phyloP scores from a whole-genome alignment of 352 stramenopile genomes.

The Pythium vanterpoolii region DNA sequence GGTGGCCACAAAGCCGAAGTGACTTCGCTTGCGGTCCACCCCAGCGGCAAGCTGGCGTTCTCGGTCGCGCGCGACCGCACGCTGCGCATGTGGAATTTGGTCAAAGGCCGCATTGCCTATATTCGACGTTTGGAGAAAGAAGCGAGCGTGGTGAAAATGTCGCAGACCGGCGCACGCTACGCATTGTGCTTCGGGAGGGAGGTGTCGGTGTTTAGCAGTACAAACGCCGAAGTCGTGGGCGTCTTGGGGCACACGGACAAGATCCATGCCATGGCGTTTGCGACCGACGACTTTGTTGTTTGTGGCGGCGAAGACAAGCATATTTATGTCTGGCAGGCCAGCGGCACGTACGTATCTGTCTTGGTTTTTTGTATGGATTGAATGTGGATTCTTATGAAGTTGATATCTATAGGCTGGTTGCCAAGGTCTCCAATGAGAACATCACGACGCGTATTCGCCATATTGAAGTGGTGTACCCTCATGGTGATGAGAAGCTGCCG shows the following conservation, averaged over 20 bases:
- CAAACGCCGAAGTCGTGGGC: slow-evolving; percentile 71
- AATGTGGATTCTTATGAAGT: background rate
- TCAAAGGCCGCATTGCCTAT: slow-evolving; percentile 86
- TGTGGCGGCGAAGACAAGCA: slow-evolving; percentile 75
- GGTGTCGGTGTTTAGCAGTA: slow-evolving; percentile 78
- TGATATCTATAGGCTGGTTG: slow-evolving; percentile 47
- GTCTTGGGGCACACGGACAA: slow-evolving; percentile 70
- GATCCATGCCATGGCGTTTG: slow-evolving; percentile 73
- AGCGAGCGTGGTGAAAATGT: slow-evolving; percentile 71
- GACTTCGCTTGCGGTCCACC: slow-evolving; percentile 82
- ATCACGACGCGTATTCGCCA: slow-evolving; percentile 71
- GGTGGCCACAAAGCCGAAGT: slow-evolving; percentile 85
- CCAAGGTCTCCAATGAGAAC: slow-evolving; percentile 58
- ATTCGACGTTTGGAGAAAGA: slow-evolving; percentile 85
- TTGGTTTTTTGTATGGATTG: background rate
- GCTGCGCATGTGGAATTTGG: slow-evolving; percentile 89
- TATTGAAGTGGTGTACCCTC: slow-evolving; percentile 67
- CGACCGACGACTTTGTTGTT: slow-evolving; percentile 69
- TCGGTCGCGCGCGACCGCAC: slow-evolving; percentile 81
- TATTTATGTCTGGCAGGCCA: slow-evolving; percentile 81
- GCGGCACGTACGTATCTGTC: slow-evolving; percentile 50
- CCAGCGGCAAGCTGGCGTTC: slow-evolving; percentile 86
- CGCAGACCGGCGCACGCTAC: slow-evolving; percentile 69
- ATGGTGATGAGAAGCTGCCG: slow-evolving; percentile 50
- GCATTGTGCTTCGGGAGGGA: slow-evolving; percentile 66